A percentile compares a stretch with the other conserved stretches of the same genome.
These are phyloP conservation scores for Neospermospora avenae DNA, from an alignment of 2,329 filamentous ascomycete species.

Conservation along the genomic window DNA sequence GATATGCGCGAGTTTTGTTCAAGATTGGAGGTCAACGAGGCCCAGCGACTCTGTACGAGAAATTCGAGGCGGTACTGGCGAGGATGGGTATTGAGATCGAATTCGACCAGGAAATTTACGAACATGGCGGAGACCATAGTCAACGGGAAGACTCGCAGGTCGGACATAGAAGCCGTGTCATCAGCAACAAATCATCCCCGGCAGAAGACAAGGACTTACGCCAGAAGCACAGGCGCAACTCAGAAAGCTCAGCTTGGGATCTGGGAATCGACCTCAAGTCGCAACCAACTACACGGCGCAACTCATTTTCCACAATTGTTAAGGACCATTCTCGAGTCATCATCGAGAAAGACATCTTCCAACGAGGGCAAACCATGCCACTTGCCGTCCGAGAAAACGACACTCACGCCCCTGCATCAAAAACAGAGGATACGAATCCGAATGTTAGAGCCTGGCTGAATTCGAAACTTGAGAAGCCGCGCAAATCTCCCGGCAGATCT, in stretches of 20 bases:
- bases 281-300: constrained; percentile 21
- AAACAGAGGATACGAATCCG: constrained; percentile 13
- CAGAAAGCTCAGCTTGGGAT: constrained; percentile 34
- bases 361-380: constrained; percentile 4
- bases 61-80: constrained; percentile 65
- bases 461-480: constrained; percentile 12
- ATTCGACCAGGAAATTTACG: constrained; percentile 42
- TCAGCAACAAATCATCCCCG: constrained; percentile 16
- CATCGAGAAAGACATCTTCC: constrained; percentile 13
- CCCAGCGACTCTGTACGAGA: constrained; percentile 57
- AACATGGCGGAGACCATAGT: constrained; percentile 11
- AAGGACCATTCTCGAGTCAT: constrained; percentile 9
- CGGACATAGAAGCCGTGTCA: not conserved
- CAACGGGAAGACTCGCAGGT: constrained; percentile 17
- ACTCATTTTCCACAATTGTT: constrained; percentile 25
- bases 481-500: constrained; percentile 25
- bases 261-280: constrained; percentile 18
- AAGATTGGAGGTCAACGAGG: constrained; percentile 67
- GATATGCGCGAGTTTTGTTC: constrained; percentile 75
- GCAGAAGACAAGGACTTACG: constrained; percentile 15
- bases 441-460: constrained; percentile 31
- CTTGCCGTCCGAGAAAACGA: not conserved
- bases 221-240: constrained; percentile 31
- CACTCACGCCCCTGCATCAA: not conserved
- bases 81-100: constrained; percentile 71